Evolutionary conservation across 1,284 basidiomycete genomes (phyloP), one percentile per base, ranked within the genome.

Genomic region (Ceratobasidium sp.): DNA sequence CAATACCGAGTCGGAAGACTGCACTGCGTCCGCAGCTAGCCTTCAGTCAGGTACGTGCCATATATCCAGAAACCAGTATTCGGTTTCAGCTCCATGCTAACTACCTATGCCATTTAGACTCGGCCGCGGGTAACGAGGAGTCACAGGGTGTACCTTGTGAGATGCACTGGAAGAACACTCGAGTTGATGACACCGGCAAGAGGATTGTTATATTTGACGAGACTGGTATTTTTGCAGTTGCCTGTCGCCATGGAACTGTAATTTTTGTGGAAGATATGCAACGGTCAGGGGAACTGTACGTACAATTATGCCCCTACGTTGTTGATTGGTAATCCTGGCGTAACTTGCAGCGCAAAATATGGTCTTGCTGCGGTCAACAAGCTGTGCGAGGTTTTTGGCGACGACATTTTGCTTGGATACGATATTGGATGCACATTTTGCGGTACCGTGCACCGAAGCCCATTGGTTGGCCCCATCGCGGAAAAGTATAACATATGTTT

Each of bases 121-220:
- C 55, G n/a, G 55, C 12, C 12, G 23, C 23, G 23, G 30, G 23
- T n/a, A 10, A 23, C 16, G 55, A 12, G 55, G 55, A 57, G n/a
- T 20, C 33, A 0, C 41, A 52, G 6, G 50, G 23, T 3, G 77
- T 79, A 27, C 80, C 80, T 30, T 83, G 82, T 27, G 79, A 79
- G 0, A 74, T 79, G 14, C 69, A 78, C 0, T 84, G 83, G 83
- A 81, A 82, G 55, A 82, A 80, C 38, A 81, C 82, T 79, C 79
- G 77, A 18, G 79, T 80, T 18, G 79, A 82, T 10, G 77, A 81
- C 6, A 79, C 71, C 2, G 77, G 79, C 7, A 77, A 78, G 16
- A 81, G 81, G 79, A 80, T 82, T 78, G 82, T 79, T 2, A 70
- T 82, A 3, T 57, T 57, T 57, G 55, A 57, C 30, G 55, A 57